Conservation (phyloP, 108 stramenopile genomes). For the Ochromonas danica region DNA sequence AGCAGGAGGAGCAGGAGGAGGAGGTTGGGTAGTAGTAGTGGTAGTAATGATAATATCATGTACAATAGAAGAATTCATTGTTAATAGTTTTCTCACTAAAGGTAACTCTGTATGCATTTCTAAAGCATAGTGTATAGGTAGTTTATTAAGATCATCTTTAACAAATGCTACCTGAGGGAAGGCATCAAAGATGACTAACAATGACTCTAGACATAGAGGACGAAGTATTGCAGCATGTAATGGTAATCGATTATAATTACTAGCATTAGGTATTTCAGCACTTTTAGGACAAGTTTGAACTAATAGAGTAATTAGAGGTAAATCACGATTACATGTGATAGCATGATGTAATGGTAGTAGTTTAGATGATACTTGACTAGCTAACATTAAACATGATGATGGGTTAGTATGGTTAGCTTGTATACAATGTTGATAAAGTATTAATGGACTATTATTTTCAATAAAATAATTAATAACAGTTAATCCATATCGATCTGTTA, state of each 20-base stretch:
- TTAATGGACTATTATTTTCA: background rate
- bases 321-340: background rate
- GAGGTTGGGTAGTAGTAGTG: background rate
- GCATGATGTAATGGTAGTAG: conserved; percentile 2
- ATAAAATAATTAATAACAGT: conserved; percentile 5
- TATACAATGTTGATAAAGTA: background rate
- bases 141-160: background rate
- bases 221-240: background rate
- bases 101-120: background rate
- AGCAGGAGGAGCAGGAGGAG: background rate
- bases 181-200: background rate
- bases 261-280: background rate
- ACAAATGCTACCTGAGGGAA: background rate
- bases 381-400: background rate
- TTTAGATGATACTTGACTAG: background rate
- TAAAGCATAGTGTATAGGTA: conserved; percentile 21
- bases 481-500: background rate
- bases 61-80: background rate
- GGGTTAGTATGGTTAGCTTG: background rate
- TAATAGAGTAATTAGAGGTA: background rate
- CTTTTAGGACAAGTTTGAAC: background rate
- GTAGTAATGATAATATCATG: background rate
- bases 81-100: background rate
- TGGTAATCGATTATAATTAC: background rate
- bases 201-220: background rate